Percentiles rank a stretch among this genome's conserved stretches.
phyloP scores from a whole-genome alignment of 192 early-diverging fungal species.

The Dispira parvispora region DNA sequence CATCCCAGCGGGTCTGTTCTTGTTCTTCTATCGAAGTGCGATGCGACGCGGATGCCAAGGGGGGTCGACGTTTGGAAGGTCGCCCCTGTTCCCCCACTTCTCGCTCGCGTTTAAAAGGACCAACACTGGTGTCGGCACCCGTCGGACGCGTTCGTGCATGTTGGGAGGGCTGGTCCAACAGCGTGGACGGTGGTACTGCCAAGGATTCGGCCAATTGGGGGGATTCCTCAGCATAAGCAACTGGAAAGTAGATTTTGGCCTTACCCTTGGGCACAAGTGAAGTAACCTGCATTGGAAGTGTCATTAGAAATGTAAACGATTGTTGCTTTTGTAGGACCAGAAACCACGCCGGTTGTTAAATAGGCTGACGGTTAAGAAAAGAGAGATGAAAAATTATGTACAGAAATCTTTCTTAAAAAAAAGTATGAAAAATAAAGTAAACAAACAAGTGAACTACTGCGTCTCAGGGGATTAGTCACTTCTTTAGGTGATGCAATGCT shows the following conservation, averaged over 20 bases:
- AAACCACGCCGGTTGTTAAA: no score
- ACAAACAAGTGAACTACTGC: no score
- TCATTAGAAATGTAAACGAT: not conserved
- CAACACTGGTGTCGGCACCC: not conserved
- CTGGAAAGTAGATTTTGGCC: not conserved
- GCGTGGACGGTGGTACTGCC: not conserved
- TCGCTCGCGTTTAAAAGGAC: not conserved
- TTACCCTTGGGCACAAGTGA: constrained; percentile 4
- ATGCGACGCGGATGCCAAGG: not conserved
- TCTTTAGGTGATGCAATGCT: no score
- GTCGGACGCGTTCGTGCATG: not conserved
- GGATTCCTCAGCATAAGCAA: constrained; percentile 2
- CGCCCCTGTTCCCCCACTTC: not conserved
- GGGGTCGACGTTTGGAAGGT: not conserved
- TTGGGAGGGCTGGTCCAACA: not conserved
- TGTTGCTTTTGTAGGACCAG: no score
- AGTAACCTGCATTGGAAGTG: not conserved
- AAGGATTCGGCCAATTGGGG: not conserved
- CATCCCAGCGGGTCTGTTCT: not conserved
- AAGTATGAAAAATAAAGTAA: no score
- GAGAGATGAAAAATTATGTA: no score
- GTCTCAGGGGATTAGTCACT: no score
- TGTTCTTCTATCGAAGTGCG: not conserved
- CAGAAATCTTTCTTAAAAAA: no score
- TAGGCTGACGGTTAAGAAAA: no score